Percentiles rank a stretch among this genome's conserved stretches.
These are phyloP conservation scores for Gautieria morchelliformis DNA, from an alignment of 768 basidiomycete genomes.

Conservation along the genomic window DNA sequence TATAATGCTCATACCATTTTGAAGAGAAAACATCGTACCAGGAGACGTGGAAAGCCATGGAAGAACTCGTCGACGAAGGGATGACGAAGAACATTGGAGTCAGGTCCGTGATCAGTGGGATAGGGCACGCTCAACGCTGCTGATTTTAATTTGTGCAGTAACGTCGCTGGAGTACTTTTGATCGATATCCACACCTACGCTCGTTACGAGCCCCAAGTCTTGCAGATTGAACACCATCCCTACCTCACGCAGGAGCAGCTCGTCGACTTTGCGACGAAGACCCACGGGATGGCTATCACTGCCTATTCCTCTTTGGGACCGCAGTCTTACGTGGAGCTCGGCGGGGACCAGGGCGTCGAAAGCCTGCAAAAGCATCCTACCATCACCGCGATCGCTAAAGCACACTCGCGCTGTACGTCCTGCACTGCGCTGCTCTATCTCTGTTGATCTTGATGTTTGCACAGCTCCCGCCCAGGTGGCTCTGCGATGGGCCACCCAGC, in stretches of 20 bases:
- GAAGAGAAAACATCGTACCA: conserved; percentile 59
- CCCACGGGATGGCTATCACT: conserved; percentile 40
- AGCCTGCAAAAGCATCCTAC: conserved; percentile 44
- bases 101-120: conserved; percentile 31
- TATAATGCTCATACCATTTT: not conserved
- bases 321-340: conserved; percentile 55
- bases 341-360: conserved; percentile 40
- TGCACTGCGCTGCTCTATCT: not conserved
- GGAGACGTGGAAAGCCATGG: conserved; percentile 81
- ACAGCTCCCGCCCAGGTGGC: conserved; percentile 52
- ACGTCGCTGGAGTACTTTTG: conserved; percentile 56
- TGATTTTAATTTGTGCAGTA: conserved; percentile 33
- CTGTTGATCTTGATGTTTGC: not conserved
- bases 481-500: conserved; percentile 72
- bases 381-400: conserved; percentile 35
- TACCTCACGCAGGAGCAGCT: conserved; percentile 41
- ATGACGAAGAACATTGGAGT: conserved; percentile 72
- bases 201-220: conserved; percentile 45
- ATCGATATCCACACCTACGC: conserved; percentile 76
- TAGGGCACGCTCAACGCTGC: not conserved
- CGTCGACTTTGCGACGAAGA: conserved; percentile 30
- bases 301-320: conserved; percentile 50
- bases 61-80: conserved; percentile 63
- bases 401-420: conserved; percentile 43
- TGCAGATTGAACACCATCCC: conserved; percentile 55